Evolutionary conservation across 2,329 filamentous ascomycete genomes (phyloP).

Genomic region (Tolypocladium ovalisporum): DNA sequence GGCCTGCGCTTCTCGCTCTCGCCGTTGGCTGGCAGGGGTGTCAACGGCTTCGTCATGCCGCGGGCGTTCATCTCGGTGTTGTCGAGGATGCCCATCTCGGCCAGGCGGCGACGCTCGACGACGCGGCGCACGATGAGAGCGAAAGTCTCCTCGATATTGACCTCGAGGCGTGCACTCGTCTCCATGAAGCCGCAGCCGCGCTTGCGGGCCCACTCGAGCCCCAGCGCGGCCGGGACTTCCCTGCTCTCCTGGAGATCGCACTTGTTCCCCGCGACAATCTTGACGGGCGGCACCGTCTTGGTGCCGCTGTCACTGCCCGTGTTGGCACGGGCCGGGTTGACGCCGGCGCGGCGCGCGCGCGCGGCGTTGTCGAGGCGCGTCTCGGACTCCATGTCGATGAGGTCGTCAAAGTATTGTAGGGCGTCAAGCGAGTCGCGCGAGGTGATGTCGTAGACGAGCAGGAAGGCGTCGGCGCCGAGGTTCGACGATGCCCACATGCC

Average conservation of each 20-base stretch:
- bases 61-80: slow-evolving; percentile 33
- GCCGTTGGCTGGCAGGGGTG: slow-evolving; percentile 33
- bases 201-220: slow-evolving; percentile 66
- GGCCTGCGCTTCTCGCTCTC: slow-evolving; percentile 34
- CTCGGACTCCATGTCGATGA: slow-evolving; percentile 76
- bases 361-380: slow-evolving; percentile 52
- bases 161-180: slow-evolving; percentile 72
- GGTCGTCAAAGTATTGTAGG: slow-evolving; percentile 68
- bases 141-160: slow-evolving; percentile 86
- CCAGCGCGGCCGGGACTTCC: slow-evolving; percentile 57
- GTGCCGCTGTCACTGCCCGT: slow-evolving; percentile 21
- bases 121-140: slow-evolving; percentile 55
- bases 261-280: slow-evolving; percentile 80
- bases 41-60: slow-evolving; percentile 47
- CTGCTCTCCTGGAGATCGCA: slow-evolving; percentile 65
- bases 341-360: slow-evolving; percentile 34
- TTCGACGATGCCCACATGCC: slow-evolving; percentile 77
- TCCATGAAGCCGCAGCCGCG: slow-evolving; percentile 80
- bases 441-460: slow-evolving; percentile 84
- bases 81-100: slow-evolving; percentile 33
- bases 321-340: slow-evolving; percentile 18
- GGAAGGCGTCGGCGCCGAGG: slow-evolving; percentile 69
- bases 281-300: slow-evolving; percentile 58
- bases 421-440: slow-evolving; percentile 55
- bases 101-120: slow-evolving; percentile 42